Conservation (phyloP, 2,329 filamentous ascomycete genomes). For the Cordyceps farinosa region DNA sequence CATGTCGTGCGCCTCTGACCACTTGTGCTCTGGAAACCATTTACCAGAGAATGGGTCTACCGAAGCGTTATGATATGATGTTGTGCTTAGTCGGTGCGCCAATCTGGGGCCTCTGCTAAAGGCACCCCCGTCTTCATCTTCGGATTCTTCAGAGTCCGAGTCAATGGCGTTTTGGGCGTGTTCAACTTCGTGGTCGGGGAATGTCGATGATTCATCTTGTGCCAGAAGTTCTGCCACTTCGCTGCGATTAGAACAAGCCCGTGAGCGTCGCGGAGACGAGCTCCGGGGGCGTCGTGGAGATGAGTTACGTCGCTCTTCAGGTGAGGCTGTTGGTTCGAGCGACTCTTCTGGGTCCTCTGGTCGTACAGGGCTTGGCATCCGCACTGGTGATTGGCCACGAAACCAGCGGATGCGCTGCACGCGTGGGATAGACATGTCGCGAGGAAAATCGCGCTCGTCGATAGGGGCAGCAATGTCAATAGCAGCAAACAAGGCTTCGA, state of each 20-base stretch:
- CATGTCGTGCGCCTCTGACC: slow-evolving; percentile 54
- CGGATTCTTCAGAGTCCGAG: slow-evolving; percentile 22
- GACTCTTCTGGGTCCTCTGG: slow-evolving; percentile 20
- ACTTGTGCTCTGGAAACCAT: slow-evolving; percentile 53
- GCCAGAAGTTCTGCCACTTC: not conserved
- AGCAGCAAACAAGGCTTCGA: slow-evolving; percentile 66
- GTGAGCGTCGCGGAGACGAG: slow-evolving; percentile 3
- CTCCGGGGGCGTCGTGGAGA: not conserved
- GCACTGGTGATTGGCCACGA: slow-evolving; percentile 36
- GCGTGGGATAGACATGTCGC: slow-evolving; percentile 60
- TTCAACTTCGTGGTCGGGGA: slow-evolving; percentile 16
- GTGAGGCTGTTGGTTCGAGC: not conserved
- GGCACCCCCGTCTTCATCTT: slow-evolving; percentile 11
- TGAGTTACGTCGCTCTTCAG: slow-evolving; percentile 1
- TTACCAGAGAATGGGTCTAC: slow-evolving; percentile 50
- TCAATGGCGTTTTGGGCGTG: slow-evolving; percentile 16
- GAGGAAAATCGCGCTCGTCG: slow-evolving; percentile 64
- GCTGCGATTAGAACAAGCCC: not conserved
- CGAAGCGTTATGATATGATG: slow-evolving; percentile 43
- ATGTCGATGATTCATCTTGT: not conserved
- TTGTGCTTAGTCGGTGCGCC: slow-evolving; percentile 41
- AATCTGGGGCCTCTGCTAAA: slow-evolving; percentile 24
- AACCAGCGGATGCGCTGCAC: slow-evolving; percentile 51
- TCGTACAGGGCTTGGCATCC: slow-evolving; percentile 20
- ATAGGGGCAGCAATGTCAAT: slow-evolving; percentile 68